Base-by-base conservation (phyloP, 495 filamentous ascomycete species). In the Tetracladium marchalianum region DNA sequence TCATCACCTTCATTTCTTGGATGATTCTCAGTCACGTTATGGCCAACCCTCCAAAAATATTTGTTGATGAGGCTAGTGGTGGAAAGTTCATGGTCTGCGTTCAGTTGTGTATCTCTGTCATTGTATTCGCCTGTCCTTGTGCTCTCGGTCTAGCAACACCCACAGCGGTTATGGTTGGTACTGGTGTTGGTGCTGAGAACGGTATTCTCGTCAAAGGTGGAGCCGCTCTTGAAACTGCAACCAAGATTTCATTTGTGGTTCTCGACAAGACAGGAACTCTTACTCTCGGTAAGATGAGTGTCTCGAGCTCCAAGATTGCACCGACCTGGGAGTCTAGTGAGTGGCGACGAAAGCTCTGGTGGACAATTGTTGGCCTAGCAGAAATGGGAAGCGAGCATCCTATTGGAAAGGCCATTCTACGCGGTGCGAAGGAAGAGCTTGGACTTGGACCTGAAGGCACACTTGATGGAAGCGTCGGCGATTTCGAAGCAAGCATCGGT, bases 201-300 rank as follows among this genome's bases (percentile, higher is more conserved):
- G 92, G 92, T 7, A 99, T 99, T 56, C 72, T 99, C 1, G 84
- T 97, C 61, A 99, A 99, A 61, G 90, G 93, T 42, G 92, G 92
- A 22, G 90, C 87, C 34, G 87, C 90, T 22, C 70, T 99, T 11
- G 92, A 99, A 64, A 90, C 79, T 2, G 85, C 90, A 0, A 99
- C 90, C 3, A 90, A 87, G 57, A 75, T 99, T 56, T 90, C 79
- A 12, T 84, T 94, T 46, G 77, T 97, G 35, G 89, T 99, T n/a
- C 80, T 97, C n/a, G 92, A 99, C 67, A 99, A 99, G 72, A 99
- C 92, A 4, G 92, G 92, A 22, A 99, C 92, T 1, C 70, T 99
- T 53, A 99, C 92, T 0, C 79, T 88, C 45, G 92, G 92, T 0
- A 88, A 85, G 61, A 97, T 99, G 92, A 88, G 73, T 49, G 90